A percentile compares a stretch with the other conserved stretches of the same genome.
These are phyloP conservation scores for Globisporangium irregulare DNA, from an alignment of 352 stramenopile species.

Conservation along the genomic window DNA sequence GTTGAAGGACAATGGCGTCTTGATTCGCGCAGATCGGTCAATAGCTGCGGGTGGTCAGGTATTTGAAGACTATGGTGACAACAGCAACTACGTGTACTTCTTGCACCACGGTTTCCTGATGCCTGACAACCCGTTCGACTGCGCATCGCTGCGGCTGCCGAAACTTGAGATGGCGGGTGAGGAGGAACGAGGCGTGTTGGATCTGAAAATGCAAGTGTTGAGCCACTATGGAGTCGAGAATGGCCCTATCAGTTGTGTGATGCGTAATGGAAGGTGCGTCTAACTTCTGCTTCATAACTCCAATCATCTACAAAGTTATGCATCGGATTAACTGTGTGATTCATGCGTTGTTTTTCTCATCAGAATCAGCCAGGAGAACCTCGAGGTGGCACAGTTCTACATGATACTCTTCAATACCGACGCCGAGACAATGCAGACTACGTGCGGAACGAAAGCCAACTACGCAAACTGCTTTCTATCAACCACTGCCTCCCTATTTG, in stretches of 20 bases:
- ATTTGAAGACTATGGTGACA: constrained; percentile 96
- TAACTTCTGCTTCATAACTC: neutral
- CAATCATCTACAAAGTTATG: neutral
- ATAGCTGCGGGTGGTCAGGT: constrained; percentile 47
- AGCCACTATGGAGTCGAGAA: constrained; percentile 33
- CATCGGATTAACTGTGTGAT: neutral
- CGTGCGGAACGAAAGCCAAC: constrained; percentile 20
- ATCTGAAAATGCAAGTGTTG: constrained; percentile 28
- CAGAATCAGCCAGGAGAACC: constrained; percentile 20
- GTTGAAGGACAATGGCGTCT: constrained; percentile 38
- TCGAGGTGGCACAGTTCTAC: constrained; percentile 31
- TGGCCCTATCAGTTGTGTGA: constrained; percentile 27
- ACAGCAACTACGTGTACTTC: constrained; percentile 87
- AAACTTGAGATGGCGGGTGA: constrained; percentile 1
- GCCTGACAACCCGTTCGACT: constrained; percentile 87
- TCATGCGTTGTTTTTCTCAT: neutral
- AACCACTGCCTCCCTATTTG: constrained; percentile 5
- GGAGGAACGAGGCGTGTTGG: constrained; percentile 9
- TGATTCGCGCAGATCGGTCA: constrained; percentile 64
- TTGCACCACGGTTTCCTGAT: constrained; percentile 92
- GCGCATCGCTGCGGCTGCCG: constrained; percentile 47
- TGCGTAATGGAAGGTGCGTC: constrained; percentile 28
- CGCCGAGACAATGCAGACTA: constrained; percentile 9
- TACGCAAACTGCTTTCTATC: constrained; percentile 39
- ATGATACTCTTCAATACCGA: constrained; percentile 23